Percentiles rank a stretch among this genome's conserved stretches.
Conservation (phyloP, 352 stramenopile genomes). For the Pythium grandisporangium region DNA sequence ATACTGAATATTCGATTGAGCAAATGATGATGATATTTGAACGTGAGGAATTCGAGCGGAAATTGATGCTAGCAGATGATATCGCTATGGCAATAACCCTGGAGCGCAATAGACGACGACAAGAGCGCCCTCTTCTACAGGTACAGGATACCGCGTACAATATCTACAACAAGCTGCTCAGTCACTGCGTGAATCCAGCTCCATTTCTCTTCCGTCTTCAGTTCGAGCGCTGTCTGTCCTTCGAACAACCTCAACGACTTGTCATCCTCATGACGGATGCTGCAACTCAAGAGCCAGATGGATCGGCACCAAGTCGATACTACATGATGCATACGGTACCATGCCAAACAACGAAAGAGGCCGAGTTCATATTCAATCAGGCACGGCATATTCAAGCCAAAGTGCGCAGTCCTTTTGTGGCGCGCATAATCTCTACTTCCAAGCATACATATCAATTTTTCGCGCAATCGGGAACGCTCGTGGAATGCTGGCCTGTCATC, state of each 20-base stretch:
- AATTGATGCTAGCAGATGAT: slow-evolving; percentile 33
- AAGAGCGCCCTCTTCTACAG: slow-evolving; percentile 35
- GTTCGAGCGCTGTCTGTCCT: slow-evolving; percentile 35
- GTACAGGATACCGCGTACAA: slow-evolving; percentile 39
- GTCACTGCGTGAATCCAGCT: slow-evolving; percentile 36
- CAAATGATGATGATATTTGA: slow-evolving; percentile 31
- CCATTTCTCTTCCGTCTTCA: slow-evolving; percentile 34
- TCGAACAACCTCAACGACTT: slow-evolving; percentile 25
- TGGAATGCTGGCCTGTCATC: slow-evolving; percentile 52
- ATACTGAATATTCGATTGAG: slow-evolving; percentile 1
- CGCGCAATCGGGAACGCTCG: slow-evolving; percentile 38
- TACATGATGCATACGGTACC: slow-evolving; percentile 36
- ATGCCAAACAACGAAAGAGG: slow-evolving; percentile 33
- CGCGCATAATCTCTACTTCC: slow-evolving; percentile 12
- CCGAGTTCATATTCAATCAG: slow-evolving; percentile 21
- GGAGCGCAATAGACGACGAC: slow-evolving; percentile 22
- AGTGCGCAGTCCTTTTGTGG: slow-evolving; percentile 30
- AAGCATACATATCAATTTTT: slow-evolving; percentile 62
- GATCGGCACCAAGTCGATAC: neutral
- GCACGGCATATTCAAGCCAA: slow-evolving; percentile 22
- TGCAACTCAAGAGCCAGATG: neutral
- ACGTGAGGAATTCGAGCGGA: slow-evolving; percentile 29
- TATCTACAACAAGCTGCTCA: slow-evolving; percentile 34
- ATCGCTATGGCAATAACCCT: slow-evolving; percentile 33
- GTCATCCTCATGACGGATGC: slow-evolving; percentile 22